Evolutionary conservation across 75 land plant genomes (phyloP).

Genomic region (Azolla pinnata): DNA sequence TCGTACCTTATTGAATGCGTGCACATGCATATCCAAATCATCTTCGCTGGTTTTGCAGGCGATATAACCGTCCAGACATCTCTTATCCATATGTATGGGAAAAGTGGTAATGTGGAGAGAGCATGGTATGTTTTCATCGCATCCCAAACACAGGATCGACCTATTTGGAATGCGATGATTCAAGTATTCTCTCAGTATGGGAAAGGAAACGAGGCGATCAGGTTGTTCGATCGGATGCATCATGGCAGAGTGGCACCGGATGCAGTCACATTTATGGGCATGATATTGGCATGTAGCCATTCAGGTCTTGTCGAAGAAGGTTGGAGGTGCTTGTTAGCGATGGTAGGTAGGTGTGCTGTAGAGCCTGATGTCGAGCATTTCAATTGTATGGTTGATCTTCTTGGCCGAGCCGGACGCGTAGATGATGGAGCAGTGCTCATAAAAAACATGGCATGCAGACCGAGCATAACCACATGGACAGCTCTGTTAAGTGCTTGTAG

Average conservation of each 20-base stretch:
- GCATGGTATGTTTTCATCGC: not conserved
- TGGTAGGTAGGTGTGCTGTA: not conserved
- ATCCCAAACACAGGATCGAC: not conserved
- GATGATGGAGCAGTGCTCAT: not conserved
- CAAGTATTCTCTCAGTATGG: not conserved
- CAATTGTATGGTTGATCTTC: slow-evolving; percentile 6
- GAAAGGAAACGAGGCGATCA: not conserved
- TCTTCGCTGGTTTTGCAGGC: not conserved
- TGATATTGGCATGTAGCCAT: not conserved
- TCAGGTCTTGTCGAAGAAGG: slow-evolving; percentile 7
- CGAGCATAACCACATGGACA: not conserved
- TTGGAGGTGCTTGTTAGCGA: not conserved
- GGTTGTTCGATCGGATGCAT: not conserved
- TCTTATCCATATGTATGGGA: not conserved
- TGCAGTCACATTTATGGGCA: not conserved
- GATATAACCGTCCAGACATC: too few relatives aligned
- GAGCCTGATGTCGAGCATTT: not conserved
- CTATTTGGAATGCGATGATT: slow-evolving; percentile 4
- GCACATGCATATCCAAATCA: not conserved
- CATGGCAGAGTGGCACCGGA: not conserved
- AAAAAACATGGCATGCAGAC: not conserved
- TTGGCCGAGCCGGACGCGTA: not conserved
- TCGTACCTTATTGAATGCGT: not conserved
- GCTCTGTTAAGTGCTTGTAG: not conserved
- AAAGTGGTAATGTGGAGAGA: not conserved